Conservation (phyloP, 2,329 filamentous ascomycete species). For the Fusarium falciforme region DNA sequence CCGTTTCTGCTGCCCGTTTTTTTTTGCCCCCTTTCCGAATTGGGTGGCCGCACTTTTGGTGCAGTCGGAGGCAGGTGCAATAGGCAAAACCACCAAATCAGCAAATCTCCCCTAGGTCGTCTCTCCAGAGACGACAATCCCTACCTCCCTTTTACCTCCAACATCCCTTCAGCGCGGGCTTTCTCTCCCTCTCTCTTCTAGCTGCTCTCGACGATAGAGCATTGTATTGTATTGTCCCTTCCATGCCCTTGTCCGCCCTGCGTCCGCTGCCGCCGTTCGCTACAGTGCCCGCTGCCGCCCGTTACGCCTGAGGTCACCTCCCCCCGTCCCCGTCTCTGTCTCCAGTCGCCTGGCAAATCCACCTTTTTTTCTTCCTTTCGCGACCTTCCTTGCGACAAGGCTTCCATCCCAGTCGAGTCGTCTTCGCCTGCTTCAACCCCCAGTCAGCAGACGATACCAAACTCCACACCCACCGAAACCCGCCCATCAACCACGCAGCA, state of each 20-base stretch:
- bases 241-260: neutral
- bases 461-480: conserved; percentile 22
- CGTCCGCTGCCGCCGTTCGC: neutral
- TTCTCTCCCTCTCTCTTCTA: conserved; percentile 8
- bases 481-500: conserved; percentile 1
- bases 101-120: conserved; percentile 31
- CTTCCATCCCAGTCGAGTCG: conserved; percentile 21
- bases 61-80: neutral
- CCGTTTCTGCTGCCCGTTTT: conserved; percentile 28
- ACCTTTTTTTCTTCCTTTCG: conserved; percentile 4
- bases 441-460: conserved; percentile 17
- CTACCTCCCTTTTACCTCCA: conserved; percentile 20
- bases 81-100: conserved; percentile 25
- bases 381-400: conserved; percentile 17
- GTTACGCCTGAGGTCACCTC: neutral
- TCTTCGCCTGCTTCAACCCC: conserved; percentile 26
- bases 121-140: conserved; percentile 15
- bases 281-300: neutral
- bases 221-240: neutral
- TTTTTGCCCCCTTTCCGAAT: conserved; percentile 33
- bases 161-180: neutral
- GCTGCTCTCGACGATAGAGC: neutral
- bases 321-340: neutral
- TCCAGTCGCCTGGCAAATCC: conserved; percentile 1
- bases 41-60: conserved; percentile 25